These are phyloP conservation scores for Corynespora cassiicola DNA, from an alignment of 2,329 filamentous ascomycete genomes.

Conservation along the genomic window DNA sequence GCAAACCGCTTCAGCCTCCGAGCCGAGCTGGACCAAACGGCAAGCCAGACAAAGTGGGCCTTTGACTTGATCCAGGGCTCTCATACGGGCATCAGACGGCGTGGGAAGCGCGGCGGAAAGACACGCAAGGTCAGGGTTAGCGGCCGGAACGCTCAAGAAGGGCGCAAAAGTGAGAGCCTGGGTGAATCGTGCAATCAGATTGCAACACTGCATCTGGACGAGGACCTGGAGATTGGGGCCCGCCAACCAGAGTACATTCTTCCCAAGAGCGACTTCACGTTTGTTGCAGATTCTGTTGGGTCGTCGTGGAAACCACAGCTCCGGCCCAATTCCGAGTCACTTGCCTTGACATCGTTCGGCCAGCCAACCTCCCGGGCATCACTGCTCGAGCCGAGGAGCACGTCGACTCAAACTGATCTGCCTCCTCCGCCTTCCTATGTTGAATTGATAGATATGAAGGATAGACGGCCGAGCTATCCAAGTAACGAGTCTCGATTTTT, in stretches of 20 bases:
- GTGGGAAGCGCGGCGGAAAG: conserved; percentile 27
- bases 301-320: conserved; percentile 33
- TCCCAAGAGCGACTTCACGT: conserved; percentile 1
- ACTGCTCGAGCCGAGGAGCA: too few species aligned
- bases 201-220: conserved; percentile 14
- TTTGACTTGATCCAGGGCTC: conserved; percentile 24
- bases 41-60: conserved; percentile 23
- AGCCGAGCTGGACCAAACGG: conserved; percentile 23
- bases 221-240: conserved; percentile 3
- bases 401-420: neutral
- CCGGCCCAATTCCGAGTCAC: conserved; percentile 15
- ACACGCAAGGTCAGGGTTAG: conserved; percentile 15
- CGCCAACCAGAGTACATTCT: neutral
- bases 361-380: neutral
- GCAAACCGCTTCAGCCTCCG: conserved; percentile 39
- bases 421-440: neutral
- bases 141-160: conserved; percentile 5
- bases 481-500: conserved; percentile 23
- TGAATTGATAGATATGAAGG: conserved; percentile 4
- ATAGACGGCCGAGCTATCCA: too few species aligned
- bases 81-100: conserved; percentile 11
- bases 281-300: conserved; percentile 14
- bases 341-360: neutral
- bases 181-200: conserved; percentile 14
- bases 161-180: conserved; percentile 3